Evolutionary conservation across 2,329 filamentous ascomycete genomes (phyloP), one percentile per base, ranked within the genome.

Genomic region (Colletotrichum trifolii): DNA sequence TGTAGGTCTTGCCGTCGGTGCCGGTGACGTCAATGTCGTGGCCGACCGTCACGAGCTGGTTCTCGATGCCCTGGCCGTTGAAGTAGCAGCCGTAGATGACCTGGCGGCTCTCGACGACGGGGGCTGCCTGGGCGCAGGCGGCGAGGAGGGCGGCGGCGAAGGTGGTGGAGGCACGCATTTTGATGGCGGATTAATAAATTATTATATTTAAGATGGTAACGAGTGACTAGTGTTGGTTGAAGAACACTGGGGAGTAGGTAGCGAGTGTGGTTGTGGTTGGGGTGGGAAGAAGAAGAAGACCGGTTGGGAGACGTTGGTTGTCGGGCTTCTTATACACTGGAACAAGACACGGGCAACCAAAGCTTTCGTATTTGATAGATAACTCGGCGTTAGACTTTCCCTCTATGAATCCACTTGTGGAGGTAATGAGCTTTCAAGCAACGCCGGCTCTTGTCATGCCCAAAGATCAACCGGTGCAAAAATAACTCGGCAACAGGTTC

Each of bases 41-140:
- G 25, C 62, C 62, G n/a, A 62, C 57, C 17, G 34, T 53, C 11
- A 65, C 36, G 15, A 56, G 42, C 9, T 56, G 46, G 47, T 65
- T 17, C 40, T 15, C 35, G 40, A 65, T 53, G 33, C 57, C 52
- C 10, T 65, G 25, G 2, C 58, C 62, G 8, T 11, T 47, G 42
- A 65, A 65, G 52, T 56, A 53, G 59, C 62, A 65, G 13, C 62
- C 62, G 34, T 62, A 62, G 25, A 56, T 34, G 15, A 48, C 13
- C 34, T 65, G 57, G 36, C 62, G 58, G 40, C 34, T 48, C 46
- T 56, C 62, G 2, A 52, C 17, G 5, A 46, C 40, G 38, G 62
- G 58, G 8, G 58, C 57, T 33, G 62, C 62, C 46, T 62, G 52
- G 25, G n/a, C 58, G 25, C 46, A 40, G 17, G 40, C 62, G 2